These are phyloP conservation scores for Kuraishia floccosa DNA, from an alignment of 805 yeast species.

Conservation along the genomic window DNA sequence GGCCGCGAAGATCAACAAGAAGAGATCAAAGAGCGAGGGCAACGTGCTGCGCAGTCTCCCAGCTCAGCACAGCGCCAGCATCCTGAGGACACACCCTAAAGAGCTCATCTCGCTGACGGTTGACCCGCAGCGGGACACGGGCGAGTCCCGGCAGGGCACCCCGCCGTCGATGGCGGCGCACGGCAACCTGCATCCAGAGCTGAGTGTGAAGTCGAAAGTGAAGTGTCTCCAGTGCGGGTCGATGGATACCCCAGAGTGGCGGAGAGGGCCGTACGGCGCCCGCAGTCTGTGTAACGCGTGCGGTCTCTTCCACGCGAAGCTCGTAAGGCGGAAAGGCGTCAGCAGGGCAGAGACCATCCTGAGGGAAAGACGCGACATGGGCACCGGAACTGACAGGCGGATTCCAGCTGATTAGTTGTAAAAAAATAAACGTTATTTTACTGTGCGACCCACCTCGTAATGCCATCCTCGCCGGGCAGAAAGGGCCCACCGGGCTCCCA, in stretches of 20 bases:
- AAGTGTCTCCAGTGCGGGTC: constrained; percentile 64
- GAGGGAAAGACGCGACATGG: constrained; percentile 15
- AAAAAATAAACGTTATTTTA: too few relatives aligned
- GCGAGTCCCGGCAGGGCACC: background rate
- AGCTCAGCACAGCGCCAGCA: too few relatives aligned
- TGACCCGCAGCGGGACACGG: background rate
- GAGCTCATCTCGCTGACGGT: background rate
- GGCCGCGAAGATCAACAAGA: too few relatives aligned
- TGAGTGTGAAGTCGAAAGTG: constrained; percentile 17
- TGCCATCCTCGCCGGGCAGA: too few relatives aligned
- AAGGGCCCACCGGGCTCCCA: too few relatives aligned
- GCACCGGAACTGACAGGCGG: constrained; percentile 17
- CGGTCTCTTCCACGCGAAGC: constrained; percentile 63
- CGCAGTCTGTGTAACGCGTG: constrained; percentile 77
- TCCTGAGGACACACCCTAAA: too few relatives aligned
- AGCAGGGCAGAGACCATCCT: constrained; percentile 30
- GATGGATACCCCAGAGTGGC: constrained; percentile 72
- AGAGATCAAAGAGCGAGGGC: too few relatives aligned
- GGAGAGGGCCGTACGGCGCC: constrained; percentile 71
- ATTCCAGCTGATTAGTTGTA: too few relatives aligned
- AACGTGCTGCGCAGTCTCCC: too few relatives aligned
- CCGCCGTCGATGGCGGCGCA: background rate
- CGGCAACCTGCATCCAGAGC: constrained; percentile 17
- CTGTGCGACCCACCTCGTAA: too few relatives aligned
- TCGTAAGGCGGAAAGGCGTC: constrained; percentile 47